phyloP scores from a whole-genome alignment of 169 alveolate genomes.

The Cardiosporidium cionae region DNA sequence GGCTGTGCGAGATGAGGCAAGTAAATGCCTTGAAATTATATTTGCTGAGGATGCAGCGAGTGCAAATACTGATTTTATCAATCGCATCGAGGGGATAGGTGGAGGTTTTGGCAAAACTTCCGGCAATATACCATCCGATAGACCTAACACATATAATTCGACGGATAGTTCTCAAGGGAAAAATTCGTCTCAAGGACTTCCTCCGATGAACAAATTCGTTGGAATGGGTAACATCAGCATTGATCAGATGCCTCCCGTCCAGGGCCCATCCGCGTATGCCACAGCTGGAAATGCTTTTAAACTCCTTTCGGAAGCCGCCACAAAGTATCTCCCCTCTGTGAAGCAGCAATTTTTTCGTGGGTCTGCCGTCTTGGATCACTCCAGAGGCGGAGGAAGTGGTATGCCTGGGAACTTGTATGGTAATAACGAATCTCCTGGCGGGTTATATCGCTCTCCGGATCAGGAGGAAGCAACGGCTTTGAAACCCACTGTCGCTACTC shows the following conservation, averaged over 20 bases:
- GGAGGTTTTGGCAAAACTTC: not conserved
- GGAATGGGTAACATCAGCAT: not conserved
- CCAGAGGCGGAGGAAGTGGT: no score
- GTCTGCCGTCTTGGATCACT: no score
- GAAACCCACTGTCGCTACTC: no score
- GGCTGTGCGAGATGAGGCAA: constrained; percentile 29
- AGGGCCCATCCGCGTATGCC: not conserved
- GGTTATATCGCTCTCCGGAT: no score
- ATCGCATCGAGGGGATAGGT: constrained; percentile 6
- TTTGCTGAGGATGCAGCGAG: not conserved
- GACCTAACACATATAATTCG: not conserved
- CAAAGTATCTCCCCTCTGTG: not conserved
- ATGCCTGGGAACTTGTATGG: no score
- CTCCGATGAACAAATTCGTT: not conserved
- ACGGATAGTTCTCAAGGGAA: not conserved
- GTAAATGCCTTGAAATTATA: not conserved
- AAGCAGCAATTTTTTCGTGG: not conserved
- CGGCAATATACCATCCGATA: not conserved
- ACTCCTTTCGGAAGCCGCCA: not conserved
- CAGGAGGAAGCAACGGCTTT: no score
- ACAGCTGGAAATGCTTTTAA: not conserved
- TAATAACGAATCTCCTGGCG: no score
- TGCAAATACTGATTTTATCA: not conserved
- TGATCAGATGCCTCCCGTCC: no score
- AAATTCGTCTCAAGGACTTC: not conserved